Evolutionary conservation across 306 rosid genomes (phyloP).

Genomic region (Cicer judaicum): DNA sequence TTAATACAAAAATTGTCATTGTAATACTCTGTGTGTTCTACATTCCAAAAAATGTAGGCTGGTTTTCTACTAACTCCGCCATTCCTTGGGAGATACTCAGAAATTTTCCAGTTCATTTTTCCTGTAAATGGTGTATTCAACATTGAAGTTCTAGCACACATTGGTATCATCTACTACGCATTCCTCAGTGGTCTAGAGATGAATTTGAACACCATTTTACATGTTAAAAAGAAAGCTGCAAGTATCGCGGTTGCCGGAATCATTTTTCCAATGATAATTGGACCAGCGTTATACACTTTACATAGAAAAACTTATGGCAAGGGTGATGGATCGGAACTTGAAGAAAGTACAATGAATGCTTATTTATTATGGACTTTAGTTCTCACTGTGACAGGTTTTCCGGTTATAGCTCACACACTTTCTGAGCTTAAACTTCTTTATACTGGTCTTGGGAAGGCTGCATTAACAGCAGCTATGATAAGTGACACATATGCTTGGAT

Average conservation of each 20-base stretch:
- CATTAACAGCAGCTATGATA: slow-evolving; percentile 49
- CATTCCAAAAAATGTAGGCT: slow-evolving; percentile 22
- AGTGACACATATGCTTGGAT: slow-evolving; percentile 54
- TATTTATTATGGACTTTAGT: slow-evolving; percentile 43
- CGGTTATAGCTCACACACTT: slow-evolving; percentile 49
- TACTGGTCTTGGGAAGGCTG: slow-evolving; percentile 46
- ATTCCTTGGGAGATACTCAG: not conserved
- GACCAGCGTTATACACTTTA: slow-evolving; percentile 8
- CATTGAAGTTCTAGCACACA: slow-evolving; percentile 28
- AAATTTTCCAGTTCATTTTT: not conserved
- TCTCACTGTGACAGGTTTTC: slow-evolving; percentile 55
- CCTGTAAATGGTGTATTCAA: slow-evolving; percentile 27
- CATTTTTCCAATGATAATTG: slow-evolving; percentile 40
- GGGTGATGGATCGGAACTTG: fast-evolving
- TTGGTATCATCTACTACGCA: slow-evolving; percentile 46
- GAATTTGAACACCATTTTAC: slow-evolving; percentile 43
- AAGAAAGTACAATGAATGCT: not conserved
- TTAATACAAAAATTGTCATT: not conserved
- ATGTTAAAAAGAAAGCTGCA: slow-evolving; percentile 38
- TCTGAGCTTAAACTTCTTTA: slow-evolving; percentile 53
- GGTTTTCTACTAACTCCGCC: slow-evolving; percentile 43
- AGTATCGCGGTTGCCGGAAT: slow-evolving; percentile 42
- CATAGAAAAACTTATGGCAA: not conserved
- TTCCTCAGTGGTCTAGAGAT: slow-evolving; percentile 54
- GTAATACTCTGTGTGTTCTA: not conserved